Evolutionary conservation across 148 eudicot genomes (phyloP).

Genomic region (Pouteria glomerata): DNA sequence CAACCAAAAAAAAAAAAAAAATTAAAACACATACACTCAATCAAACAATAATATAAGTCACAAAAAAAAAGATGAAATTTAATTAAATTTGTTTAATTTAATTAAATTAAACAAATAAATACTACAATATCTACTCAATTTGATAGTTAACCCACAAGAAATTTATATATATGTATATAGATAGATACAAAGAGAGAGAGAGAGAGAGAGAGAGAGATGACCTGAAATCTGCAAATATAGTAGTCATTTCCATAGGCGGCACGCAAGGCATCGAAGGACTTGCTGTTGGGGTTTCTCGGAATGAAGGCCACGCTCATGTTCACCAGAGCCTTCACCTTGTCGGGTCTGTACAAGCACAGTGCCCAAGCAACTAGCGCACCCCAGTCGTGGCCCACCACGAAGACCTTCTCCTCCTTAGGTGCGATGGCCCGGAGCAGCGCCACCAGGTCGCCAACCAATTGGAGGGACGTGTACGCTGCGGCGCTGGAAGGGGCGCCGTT

Average conservation of each 20-base stretch:
- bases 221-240: conserved; percentile 49
- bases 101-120: too few relatives aligned
- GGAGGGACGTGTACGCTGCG: conserved; percentile 15
- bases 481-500: background rate
- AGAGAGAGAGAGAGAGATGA: too few relatives aligned
- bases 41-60: too few relatives aligned
- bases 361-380: conserved; percentile 41
- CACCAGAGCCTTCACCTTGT: conserved; percentile 33
- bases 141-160: background rate
- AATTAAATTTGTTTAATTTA: too few relatives aligned
- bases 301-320: conserved; percentile 31
- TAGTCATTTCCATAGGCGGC: conserved; percentile 36
- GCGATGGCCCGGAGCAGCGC: conserved; percentile 31
- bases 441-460: conserved; percentile 40
- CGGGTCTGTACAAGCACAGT: conserved; percentile 34
- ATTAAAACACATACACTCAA: too few relatives aligned
- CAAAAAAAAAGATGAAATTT: too few relatives aligned
- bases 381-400: conserved; percentile 47
- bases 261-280: conserved; percentile 19
- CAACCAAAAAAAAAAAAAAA: too few relatives aligned
- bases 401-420: conserved; percentile 17
- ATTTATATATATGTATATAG: background rate
- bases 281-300: conserved; percentile 24
- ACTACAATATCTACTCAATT: too few relatives aligned
- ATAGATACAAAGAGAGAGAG: background rate